phyloP scores from a whole-genome alignment of 2,329 filamentous ascomycete species.

The Alternaria longipes region DNA sequence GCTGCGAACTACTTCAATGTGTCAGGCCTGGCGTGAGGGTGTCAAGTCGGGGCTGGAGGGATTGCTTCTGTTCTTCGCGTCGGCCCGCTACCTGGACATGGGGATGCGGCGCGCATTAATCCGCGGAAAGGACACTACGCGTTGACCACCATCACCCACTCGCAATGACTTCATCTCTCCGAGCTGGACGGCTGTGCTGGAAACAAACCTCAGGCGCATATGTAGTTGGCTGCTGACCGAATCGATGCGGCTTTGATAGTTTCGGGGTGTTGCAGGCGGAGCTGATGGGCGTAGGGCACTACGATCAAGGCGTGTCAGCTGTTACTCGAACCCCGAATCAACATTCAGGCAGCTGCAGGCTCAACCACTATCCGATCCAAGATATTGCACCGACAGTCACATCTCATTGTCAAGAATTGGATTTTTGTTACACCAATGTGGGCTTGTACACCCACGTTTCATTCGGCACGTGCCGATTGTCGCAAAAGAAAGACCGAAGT shows the following conservation, averaged over 20 bases:
- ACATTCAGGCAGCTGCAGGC: neutral
- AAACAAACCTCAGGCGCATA: neutral
- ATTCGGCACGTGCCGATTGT: neutral
- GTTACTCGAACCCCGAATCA: neutral
- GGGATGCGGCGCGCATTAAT: neutral
- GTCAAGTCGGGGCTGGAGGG: neutral
- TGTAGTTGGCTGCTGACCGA: neutral
- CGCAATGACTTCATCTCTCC: neutral
- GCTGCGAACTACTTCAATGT: neutral
- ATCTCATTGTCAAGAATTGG: neutral
- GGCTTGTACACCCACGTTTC: neutral
- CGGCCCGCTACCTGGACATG: neutral
- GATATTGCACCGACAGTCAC: neutral
- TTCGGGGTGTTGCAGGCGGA: neutral
- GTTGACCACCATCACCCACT: neutral
- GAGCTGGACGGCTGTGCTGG: neutral
- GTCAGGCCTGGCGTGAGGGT: neutral
- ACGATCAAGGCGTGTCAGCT: neutral
- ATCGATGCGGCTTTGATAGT: neutral
- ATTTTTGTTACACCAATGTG: neutral
- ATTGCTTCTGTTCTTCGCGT: neutral
- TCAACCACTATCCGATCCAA: neutral
- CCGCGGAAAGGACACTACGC: neutral
- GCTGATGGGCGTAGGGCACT: neutral
- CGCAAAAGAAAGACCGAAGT: slow-evolving; percentile 1